A percentile compares a stretch with the other conserved stretches of the same genome.
Conservation (phyloP, 768 basidiomycete species). For the Galerina marginata region DNA sequence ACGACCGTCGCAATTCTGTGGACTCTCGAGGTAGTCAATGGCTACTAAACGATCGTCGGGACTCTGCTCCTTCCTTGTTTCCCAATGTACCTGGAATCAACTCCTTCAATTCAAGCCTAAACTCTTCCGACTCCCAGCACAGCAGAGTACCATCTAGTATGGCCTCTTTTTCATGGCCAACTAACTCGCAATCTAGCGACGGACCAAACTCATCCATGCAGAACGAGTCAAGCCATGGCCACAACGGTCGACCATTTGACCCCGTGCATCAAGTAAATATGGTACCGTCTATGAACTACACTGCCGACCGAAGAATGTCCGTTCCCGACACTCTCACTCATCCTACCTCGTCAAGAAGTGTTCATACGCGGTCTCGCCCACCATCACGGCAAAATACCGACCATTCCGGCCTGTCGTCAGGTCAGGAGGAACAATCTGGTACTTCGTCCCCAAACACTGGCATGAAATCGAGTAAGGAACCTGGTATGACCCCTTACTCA, state of each 20-base stretch:
- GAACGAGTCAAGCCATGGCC: conserved; percentile 51
- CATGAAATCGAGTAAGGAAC: conserved; percentile 49
- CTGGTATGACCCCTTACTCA: conserved; percentile 82
- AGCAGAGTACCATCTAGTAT: conserved; percentile 65
- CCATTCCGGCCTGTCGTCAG: conserved; percentile 44
- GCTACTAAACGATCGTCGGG: conserved; percentile 73
- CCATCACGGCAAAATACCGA: conserved; percentile 65
- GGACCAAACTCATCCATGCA: conserved; percentile 40
- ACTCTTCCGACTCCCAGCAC: conserved; percentile 63
- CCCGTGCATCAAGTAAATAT: conserved; percentile 50
- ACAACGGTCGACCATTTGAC: conserved; percentile 55
- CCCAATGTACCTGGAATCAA: conserved; percentile 60
- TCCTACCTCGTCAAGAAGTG: conserved; percentile 48
- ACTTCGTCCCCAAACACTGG: conserved; percentile 41
- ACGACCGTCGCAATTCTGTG: conserved; percentile 79
- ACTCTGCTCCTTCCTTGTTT: conserved; percentile 74
- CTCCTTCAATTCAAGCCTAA: conserved; percentile 60
- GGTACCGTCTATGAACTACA: conserved; percentile 63
- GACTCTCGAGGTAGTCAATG: conserved; percentile 67
- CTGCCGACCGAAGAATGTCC: conserved; percentile 78
- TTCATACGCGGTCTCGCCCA: conserved; percentile 74
- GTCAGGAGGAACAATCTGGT: conserved; percentile 50
- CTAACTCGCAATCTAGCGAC: conserved; percentile 43
- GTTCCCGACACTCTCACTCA: conserved; percentile 63
- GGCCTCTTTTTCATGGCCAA: conserved; percentile 77